Conservation (phyloP, 1,284 basidiomycete species). For the Puccinia horiana region DNA sequence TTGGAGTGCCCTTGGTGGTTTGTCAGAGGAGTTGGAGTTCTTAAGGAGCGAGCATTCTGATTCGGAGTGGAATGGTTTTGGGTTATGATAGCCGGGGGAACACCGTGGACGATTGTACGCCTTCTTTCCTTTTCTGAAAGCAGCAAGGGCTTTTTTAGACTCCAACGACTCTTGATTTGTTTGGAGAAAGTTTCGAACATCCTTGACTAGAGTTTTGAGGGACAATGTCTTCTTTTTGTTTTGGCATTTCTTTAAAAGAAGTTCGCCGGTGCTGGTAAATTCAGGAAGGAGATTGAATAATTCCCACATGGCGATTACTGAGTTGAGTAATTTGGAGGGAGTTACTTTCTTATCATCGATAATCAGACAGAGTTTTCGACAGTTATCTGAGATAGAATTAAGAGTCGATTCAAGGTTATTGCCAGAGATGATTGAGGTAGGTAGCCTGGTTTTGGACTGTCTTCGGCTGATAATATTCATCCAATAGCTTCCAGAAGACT, state of each 20-base stretch:
- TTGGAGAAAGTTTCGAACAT: background rate
- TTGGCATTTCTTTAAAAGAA: background rate
- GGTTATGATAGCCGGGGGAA: background rate
- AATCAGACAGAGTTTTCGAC: slow-evolving; percentile 8
- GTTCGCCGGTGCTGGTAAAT: background rate
- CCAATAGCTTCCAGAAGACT: background rate
- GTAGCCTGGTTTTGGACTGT: background rate
- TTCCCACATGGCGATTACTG: slow-evolving; percentile 15
- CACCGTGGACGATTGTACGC: background rate
- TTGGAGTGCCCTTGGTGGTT: background rate
- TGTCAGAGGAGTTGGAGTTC: background rate
- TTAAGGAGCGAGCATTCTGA: background rate
- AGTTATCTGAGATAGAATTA: background rate
- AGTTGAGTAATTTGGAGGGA: background rate
- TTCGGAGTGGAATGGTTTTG: background rate
- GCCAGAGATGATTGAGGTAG: background rate
- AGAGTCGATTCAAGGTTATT: background rate
- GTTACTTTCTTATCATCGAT: background rate
- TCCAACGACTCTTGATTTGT: background rate
- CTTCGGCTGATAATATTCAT: background rate
- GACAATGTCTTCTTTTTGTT: background rate
- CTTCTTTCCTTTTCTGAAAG: background rate
- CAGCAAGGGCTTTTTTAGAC: background rate
- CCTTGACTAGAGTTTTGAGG: background rate
- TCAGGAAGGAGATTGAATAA: background rate